Percentiles rank a stretch among this genome's conserved stretches.
Evolutionary conservation across 2,329 filamentous ascomycete genomes (phyloP).

Genomic region (Chaetothyriales sp.): DNA sequence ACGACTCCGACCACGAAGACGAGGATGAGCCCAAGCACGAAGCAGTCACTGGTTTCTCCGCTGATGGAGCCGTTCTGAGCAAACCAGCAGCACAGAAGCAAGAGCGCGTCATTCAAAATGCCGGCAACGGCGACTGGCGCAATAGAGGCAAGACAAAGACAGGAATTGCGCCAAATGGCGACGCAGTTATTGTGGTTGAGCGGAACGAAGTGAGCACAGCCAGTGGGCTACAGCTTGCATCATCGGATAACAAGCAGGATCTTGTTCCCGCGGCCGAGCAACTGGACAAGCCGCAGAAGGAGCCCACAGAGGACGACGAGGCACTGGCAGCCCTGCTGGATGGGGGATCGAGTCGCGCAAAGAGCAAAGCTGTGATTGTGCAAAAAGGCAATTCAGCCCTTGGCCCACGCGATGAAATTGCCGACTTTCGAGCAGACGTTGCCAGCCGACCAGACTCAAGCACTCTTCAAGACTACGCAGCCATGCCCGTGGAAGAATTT

Average conservation of each 20-base stretch:
- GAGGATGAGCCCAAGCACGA: slow-evolving; percentile 26
- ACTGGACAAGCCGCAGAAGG: not conserved
- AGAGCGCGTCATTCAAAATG: slow-evolving; percentile 47
- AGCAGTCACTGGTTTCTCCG: slow-evolving; percentile 36
- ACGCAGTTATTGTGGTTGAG: slow-evolving; percentile 28
- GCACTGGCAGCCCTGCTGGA: slow-evolving; percentile 54
- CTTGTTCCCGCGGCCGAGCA: slow-evolving; percentile 9
- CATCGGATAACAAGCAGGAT: slow-evolving; percentile 18
- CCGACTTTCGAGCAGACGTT: slow-evolving; percentile 56
- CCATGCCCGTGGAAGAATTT: slow-evolving; percentile 86
- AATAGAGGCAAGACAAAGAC: slow-evolving; percentile 36
- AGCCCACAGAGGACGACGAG: slow-evolving; percentile 34
- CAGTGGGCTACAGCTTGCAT: slow-evolving; percentile 40
- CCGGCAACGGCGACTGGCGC: slow-evolving; percentile 37
- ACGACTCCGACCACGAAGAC: slow-evolving; percentile 40
- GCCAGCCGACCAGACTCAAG: slow-evolving; percentile 57
- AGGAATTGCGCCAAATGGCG: slow-evolving; percentile 29
- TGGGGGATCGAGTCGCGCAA: slow-evolving; percentile 31
- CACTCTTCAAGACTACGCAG: slow-evolving; percentile 69
- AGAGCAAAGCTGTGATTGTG: slow-evolving; percentile 40
- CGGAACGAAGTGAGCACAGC: slow-evolving; percentile 37
- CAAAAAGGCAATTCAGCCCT: slow-evolving; percentile 19
- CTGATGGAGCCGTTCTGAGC: slow-evolving; percentile 33
- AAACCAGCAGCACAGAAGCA: slow-evolving; percentile 20
- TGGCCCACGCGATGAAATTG: slow-evolving; percentile 27